Evolutionary conservation across 2,329 filamentous ascomycete genomes (phyloP), one percentile per base, ranked within the genome.

Genomic region (Monilinia vaccinii-corymbosi): DNA sequence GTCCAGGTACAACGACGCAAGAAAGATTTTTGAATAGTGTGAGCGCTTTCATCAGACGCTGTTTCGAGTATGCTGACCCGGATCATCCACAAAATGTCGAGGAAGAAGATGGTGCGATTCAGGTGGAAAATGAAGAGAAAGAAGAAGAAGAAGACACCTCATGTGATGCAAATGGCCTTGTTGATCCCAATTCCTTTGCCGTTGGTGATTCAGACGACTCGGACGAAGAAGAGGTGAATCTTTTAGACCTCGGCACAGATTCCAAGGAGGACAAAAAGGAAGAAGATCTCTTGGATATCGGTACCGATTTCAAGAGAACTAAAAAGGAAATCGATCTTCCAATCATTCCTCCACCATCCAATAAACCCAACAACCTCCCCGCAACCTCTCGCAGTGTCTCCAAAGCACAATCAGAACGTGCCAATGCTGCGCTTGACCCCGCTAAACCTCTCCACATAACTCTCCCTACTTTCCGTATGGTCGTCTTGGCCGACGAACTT

Each of bases 1-100:
- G 68, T 42, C 63, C 68, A 4, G 80, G 79, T n/a, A 76, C 79
- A 68, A 78, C 89, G 60, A 83, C 86, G 45, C 94, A 95, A 65
- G 94, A 97, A 73, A 84, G 86, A 57, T 97, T 99, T 71, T 76
- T 99, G 31, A 89, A 88, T 63, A 96, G 92, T 63, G 91, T 99
- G 56, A 96, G 91, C 67, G 91, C 91, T 2, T 99, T 99, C 71
- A 99, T 97, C 62, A 83, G 92, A 65, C 83, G 94, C 61, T 99
- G 94, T 74, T 99, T 99, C 66, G 94, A 99, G 74, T 99, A 99
- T 70, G 94, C 94, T 7, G 94, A 99, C 70, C 93, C 94, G 1
- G 93, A 95, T 69, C 87, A 89, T 64, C 85, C 87, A 1, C 79
- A 81, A 71, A 81, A 85, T 36, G n/a, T 40, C 18, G 52, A 32